Conservation (phyloP, 208 protist genomes). For the Crithidia sp. region DNA sequence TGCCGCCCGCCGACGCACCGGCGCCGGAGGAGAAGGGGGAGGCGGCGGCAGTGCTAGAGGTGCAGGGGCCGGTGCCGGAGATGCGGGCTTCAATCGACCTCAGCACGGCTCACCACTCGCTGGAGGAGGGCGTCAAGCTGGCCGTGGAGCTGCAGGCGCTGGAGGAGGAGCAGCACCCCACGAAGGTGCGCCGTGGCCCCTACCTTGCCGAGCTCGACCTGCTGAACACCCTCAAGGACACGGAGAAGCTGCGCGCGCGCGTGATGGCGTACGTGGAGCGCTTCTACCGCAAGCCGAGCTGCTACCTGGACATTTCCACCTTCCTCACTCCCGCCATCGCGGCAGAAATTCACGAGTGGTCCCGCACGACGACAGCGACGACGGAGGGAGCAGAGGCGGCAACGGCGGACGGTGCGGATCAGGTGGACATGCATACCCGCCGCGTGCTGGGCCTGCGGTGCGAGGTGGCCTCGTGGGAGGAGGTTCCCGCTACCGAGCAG, state of each 20-base stretch:
- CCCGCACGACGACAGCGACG: constrained; percentile 12
- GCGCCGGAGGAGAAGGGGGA: constrained; percentile 17
- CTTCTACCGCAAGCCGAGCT: constrained; percentile 78
- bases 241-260: constrained; percentile 35
- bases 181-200: constrained; percentile 66
- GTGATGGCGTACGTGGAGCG: constrained; percentile 72
- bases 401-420: constrained; percentile 6
- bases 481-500: constrained; percentile 30
- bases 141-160: constrained; percentile 39
- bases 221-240: constrained; percentile 37
- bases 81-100: constrained; percentile 47
- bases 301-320: constrained; percentile 85
- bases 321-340: constrained; percentile 66
- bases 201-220: constrained; percentile 82
- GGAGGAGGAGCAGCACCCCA: constrained; percentile 32
- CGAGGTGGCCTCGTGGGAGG: constrained; percentile 70
- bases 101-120: constrained; percentile 39
- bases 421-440: constrained; percentile 49
- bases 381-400: neutral
- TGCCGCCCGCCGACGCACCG: constrained; percentile 1
- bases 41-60: constrained; percentile 19
- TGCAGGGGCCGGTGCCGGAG: constrained; percentile 26
- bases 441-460: constrained; percentile 78
- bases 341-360: constrained; percentile 67
- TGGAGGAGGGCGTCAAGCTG: constrained; percentile 60